Evolutionary conservation across 345 rosid species (phyloP).

Genomic region (Rhizophora apiculata): DNA sequence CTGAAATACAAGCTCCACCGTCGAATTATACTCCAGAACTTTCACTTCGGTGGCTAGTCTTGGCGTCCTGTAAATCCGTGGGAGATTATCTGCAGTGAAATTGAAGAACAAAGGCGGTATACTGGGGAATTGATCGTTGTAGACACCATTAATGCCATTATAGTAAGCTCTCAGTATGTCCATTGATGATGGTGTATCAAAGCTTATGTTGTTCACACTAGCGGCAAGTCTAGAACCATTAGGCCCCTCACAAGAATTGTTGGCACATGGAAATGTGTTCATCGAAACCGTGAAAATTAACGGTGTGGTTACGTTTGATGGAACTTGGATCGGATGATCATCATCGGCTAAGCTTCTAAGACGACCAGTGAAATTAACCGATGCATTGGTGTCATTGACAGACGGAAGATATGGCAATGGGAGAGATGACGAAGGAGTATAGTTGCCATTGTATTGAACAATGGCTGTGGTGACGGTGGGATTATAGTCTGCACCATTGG

Average conservation of each 20-base stretch:
- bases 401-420: conserved; percentile 45
- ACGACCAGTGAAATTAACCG: conserved; percentile 20
- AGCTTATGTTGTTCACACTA: conserved; percentile 48
- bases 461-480: conserved; percentile 38
- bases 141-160: conserved; percentile 23
- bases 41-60: conserved; percentile 34
- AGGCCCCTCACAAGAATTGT: conserved; percentile 28
- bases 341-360: conserved; percentile 24
- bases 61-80: conserved; percentile 36
- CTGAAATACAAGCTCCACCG: conserved; percentile 35
- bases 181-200: conserved; percentile 14
- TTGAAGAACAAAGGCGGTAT: conserved; percentile 40
- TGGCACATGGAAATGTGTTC: conserved; percentile 30
- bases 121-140: conserved; percentile 42
- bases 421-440: conserved; percentile 16
- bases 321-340: conserved; percentile 36
- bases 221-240: conserved; percentile 28
- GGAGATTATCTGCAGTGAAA: conserved; percentile 36
- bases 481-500: conserved; percentile 19
- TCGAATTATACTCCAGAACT: conserved; percentile 25
- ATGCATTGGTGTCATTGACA: conserved; percentile 34
- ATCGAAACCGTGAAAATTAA: conserved; percentile 40
- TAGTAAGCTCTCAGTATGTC: conserved; percentile 48
- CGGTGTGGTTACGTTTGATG: conserved; percentile 24
- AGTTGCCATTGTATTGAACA: conserved; percentile 32